Evolutionary conservation across 768 basidiomycete genomes (phyloP), one percentile per base, ranked within the genome.

Genomic region (Russula sp.): DNA sequence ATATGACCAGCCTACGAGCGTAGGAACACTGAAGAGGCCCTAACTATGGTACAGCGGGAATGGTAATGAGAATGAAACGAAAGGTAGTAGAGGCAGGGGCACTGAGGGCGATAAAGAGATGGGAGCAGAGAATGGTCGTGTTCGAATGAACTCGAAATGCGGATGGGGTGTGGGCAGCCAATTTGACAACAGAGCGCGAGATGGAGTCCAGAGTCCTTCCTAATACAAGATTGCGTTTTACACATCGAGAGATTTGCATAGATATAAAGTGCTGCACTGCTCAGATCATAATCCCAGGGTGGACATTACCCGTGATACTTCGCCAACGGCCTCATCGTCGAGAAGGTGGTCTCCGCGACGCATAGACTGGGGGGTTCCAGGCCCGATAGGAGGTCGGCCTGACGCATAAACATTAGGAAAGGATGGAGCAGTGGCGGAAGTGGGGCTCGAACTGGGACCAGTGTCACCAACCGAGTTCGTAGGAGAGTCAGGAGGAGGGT

Each of bases 401-500:
- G 80, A 76, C 57, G 79, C 89, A 71, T 92, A 92, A 10, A 93
- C 91, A 68, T 89, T 91, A 14, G 90, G 91, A 77, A 92, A 93
- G 11, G 83, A 86, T 49, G 90, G 90, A 20, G 87, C 87, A 6
- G 87, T 88, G 34, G 78, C 84, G 32, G 88, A 90, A 34, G 82
- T 84, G n/a, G 89, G 89, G 69, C 88, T 91, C 47, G 88, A 89
- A 65, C 87, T 87, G 1, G 82, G 87, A 20, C 86, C 86, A 0
- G 86, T 88, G 56, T 87, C 89, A 31, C 84, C 84, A 0, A 82
- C 83, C 9, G 90, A 91, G 6, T 84, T 88, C 42, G 89, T 90
- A 0, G 90, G 90, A 1, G 90, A 93, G 55, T 91, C 89, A 1
- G 89, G 89, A 44, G 83, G 85, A 31, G 82, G 81, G 50, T 86